phyloP scores from a whole-genome alignment of 1,284 basidiomycete species.

The Leccinum glutinopallens region DNA sequence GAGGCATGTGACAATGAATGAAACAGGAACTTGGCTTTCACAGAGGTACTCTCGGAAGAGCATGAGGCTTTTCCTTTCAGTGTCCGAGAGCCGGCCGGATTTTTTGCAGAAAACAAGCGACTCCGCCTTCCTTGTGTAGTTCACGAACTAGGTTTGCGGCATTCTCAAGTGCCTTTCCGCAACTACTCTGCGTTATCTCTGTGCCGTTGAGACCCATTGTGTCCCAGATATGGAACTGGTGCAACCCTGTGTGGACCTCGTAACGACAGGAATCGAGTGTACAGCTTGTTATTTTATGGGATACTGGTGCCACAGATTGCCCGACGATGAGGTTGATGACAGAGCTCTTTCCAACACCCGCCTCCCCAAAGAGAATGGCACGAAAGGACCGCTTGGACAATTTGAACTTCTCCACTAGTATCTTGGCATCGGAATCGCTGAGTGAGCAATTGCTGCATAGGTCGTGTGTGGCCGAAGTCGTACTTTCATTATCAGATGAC shows the following conservation, averaged over 20 bases:
- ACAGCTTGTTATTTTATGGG: constrained; percentile 20
- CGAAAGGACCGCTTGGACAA: constrained; percentile 15
- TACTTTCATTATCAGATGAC: background rate
- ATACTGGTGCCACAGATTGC: constrained; percentile 15
- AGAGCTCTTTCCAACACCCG: constrained; percentile 34
- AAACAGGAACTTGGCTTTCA: constrained; percentile 38
- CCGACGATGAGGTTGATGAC: constrained; percentile 31
- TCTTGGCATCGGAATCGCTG: constrained; percentile 12
- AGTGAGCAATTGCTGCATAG: constrained; percentile 16
- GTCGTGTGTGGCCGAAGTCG: background rate
- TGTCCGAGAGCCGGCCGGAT: constrained; percentile 29
- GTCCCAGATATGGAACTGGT: constrained; percentile 38
- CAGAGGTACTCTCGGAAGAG: constrained; percentile 41
- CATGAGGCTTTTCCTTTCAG: constrained; percentile 34
- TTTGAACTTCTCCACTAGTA: background rate
- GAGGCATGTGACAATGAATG: constrained; percentile 40
- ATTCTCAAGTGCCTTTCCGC: constrained; percentile 32
- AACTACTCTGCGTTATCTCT: background rate
- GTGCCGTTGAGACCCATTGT: constrained; percentile 37
- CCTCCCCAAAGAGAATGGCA: constrained; percentile 31
- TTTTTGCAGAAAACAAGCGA: constrained; percentile 42
- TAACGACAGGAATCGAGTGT: constrained; percentile 26
- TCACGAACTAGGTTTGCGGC: constrained; percentile 37
- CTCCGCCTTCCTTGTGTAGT: constrained; percentile 32
- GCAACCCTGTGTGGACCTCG: constrained; percentile 21